Conservation (phyloP, 148 eudicot species). For the Chenopodium berlandieri region DNA sequence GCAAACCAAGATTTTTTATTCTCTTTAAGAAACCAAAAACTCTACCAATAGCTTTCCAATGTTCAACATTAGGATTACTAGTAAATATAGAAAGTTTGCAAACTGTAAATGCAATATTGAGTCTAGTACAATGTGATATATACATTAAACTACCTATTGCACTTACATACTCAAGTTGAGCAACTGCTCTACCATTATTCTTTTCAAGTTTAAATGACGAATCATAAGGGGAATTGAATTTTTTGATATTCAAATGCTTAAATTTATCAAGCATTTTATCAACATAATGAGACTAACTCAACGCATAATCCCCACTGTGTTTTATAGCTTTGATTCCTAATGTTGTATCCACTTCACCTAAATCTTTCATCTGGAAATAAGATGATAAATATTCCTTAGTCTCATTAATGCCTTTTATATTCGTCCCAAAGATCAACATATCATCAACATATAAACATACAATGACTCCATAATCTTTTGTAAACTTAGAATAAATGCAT, state of each 20-base stretch:
- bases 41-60: neutral
- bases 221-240: no score
- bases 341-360: conserved; percentile 7
- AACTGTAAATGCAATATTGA: neutral
- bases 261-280: neutral
- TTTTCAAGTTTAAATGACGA: no score
- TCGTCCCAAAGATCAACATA: neutral
- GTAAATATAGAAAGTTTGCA: neutral
- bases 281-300: no score
- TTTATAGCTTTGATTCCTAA: conserved; percentile 3
- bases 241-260: neutral
- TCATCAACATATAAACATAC: no score
- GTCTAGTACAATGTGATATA: no score
- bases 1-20: neutral
- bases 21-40: neutral
- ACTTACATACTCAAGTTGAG: no score
- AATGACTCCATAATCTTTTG: neutral
- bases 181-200: no score
- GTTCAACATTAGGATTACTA: neutral
- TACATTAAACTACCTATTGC: no score
- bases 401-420: neutral
- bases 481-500: neutral
- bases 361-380: conserved; percentile 9
- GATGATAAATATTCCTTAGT: no score
- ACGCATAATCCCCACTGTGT: neutral